Percentiles rank a stretch among this genome's conserved stretches.
These are phyloP conservation scores for Xylaria polymorpha DNA, from an alignment of 2,329 filamentous ascomycete species.

Conservation along the genomic window DNA sequence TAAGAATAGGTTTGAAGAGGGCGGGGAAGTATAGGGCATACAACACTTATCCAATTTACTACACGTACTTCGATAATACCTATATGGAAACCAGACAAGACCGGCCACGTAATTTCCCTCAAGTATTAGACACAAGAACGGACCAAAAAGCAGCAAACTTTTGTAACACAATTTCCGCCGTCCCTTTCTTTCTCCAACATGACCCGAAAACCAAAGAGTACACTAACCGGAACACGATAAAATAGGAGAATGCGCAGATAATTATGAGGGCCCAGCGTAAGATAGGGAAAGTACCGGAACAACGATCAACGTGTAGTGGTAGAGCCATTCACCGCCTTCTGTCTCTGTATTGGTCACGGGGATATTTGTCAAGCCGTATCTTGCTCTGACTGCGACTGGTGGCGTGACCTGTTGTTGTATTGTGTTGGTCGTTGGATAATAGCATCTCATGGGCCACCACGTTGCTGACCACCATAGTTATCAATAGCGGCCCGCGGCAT, in stretches of 20 bases:
- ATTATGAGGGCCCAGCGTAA: background rate
- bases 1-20: constrained; percentile 15
- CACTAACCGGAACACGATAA: constrained; percentile 4
- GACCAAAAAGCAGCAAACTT: constrained; percentile 31
- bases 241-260: constrained; percentile 3
- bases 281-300: background rate
- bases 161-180: constrained; percentile 8
- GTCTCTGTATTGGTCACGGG: constrained; percentile 7
- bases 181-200: constrained; percentile 5
- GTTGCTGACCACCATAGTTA: constrained; percentile 30
- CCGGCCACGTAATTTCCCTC: constrained; percentile 14
- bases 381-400: background rate
- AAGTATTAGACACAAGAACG: constrained; percentile 6
- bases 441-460: constrained; percentile 11
- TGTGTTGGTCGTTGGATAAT: background rate
- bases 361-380: constrained; percentile 26
- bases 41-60: constrained; percentile 27
- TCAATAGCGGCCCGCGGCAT: constrained; percentile 19
- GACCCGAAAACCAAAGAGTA: constrained; percentile 11
- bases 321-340: constrained; percentile 6
- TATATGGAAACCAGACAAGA: constrained; percentile 21
- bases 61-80: constrained; percentile 20
- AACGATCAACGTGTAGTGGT: constrained; percentile 13
- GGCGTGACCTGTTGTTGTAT: background rate
- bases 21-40: constrained; percentile 33